Evolutionary conservation across 2,329 filamentous ascomycete species (phyloP).

Genomic region (Penicillium sp.): DNA sequence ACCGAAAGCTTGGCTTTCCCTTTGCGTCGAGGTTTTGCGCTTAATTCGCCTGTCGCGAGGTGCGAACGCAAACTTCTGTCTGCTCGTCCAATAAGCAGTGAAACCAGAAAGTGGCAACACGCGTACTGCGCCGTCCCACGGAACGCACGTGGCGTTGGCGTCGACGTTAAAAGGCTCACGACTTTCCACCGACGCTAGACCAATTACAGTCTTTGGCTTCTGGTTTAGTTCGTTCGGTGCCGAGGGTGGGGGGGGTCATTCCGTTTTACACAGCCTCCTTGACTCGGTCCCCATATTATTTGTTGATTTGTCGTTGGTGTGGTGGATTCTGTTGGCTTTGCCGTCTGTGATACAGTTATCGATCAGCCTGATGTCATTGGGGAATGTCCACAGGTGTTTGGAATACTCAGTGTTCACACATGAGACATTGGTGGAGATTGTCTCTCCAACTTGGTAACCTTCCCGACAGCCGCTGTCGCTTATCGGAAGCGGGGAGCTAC

Average conservation of each 20-base stretch:
- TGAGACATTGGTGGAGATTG: neutral
- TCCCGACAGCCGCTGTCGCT: neutral
- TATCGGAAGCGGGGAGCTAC: neutral
- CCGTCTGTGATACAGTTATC: neutral
- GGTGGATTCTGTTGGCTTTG: neutral
- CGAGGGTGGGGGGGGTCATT: neutral
- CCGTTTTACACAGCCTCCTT: neutral
- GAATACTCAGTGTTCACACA: neutral
- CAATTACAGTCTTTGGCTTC: neutral
- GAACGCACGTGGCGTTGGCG: conserved; percentile 1
- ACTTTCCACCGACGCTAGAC: neutral
- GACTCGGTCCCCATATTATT: too few relatives aligned
- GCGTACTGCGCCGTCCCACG: neutral
- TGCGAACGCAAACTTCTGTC: too few relatives aligned
- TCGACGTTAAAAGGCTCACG: neutral
- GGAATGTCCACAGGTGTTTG: neutral
- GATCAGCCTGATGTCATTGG: neutral
- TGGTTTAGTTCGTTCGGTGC: neutral
- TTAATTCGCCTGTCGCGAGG: neutral
- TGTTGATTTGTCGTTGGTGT: neutral
- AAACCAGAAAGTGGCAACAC: neutral
- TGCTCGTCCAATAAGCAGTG: neutral
- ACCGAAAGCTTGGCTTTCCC: conserved; percentile 6
- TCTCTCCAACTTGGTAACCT: neutral
- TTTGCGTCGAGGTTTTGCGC: neutral